Percentiles rank a stretch among this genome's conserved stretches.
phyloP scores from a whole-genome alignment of 2,329 filamentous ascomycete species.

The Penicillium concentricum region DNA sequence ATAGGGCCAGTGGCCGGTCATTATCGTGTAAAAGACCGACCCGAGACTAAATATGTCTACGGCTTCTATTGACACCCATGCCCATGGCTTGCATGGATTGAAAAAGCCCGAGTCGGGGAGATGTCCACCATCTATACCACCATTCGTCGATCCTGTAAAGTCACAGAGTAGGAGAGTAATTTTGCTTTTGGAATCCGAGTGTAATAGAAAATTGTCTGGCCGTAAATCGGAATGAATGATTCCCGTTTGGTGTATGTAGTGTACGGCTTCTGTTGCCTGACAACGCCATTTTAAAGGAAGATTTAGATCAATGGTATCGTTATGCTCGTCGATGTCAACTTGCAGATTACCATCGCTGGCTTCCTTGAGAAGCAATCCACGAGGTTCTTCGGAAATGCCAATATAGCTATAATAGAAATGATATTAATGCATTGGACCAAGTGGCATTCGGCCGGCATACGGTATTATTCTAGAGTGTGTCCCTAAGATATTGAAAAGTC shows the following conservation, averaged over 20 bases:
- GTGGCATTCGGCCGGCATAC: neutral
- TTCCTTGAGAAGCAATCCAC: constrained; percentile 19
- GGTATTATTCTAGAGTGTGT: constrained; percentile 1
- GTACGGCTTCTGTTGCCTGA: constrained; percentile 31
- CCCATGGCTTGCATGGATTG: constrained; percentile 7
- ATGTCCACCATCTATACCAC: constrained; percentile 27
- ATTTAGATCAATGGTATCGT: constrained; percentile 18
- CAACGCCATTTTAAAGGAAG: constrained; percentile 27
- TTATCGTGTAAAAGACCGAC: constrained; percentile 18
- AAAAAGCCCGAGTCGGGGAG: constrained; percentile 31
- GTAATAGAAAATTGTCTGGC: constrained; percentile 33
- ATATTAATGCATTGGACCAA: neutral
- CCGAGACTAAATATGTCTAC: constrained; percentile 21
- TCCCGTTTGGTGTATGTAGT: constrained; percentile 29
- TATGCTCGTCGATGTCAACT: constrained; percentile 15
- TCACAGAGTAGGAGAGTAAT: constrained; percentile 35
- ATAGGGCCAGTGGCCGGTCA: constrained; percentile 11
- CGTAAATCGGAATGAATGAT: constrained; percentile 38
- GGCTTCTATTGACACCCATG: constrained; percentile 13
- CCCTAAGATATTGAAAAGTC: constrained; percentile 3
- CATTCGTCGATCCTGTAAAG: constrained; percentile 34
- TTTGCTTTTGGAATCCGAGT: constrained; percentile 20
- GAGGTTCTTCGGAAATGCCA: constrained; percentile 4
- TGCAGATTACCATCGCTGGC: constrained; percentile 25
- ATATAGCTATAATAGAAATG: neutral